These are phyloP conservation scores for Haplosporangium gracile DNA, from an alignment of 192 early-diverging fungal species.

Conservation along the genomic window DNA sequence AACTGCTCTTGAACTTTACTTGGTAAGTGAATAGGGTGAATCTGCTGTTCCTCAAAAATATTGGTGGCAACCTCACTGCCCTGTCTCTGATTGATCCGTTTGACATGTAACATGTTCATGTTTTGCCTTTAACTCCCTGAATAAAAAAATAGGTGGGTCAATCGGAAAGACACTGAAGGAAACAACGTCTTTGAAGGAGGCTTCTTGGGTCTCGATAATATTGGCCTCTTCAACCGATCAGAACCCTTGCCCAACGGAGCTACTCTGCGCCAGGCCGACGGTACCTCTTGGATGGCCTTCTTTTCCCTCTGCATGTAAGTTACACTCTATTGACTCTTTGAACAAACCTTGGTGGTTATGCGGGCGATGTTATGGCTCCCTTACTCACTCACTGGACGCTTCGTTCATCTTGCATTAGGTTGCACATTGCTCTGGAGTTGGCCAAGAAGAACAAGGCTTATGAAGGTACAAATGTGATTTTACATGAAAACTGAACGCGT, in stretches of 20 bases:
- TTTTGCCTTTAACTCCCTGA: background rate
- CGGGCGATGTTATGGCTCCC: background rate
- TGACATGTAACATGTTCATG: background rate
- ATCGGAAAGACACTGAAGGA: slow-evolving; percentile 65
- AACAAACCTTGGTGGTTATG: background rate
- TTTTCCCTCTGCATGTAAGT: slow-evolving; percentile 52
- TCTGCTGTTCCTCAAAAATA: background rate
- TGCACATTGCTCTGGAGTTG: slow-evolving; percentile 48
- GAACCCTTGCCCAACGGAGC: slow-evolving; percentile 62
- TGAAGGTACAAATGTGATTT: slow-evolving; percentile 16
- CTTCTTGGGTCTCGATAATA: slow-evolving; percentile 69
- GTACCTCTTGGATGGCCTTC: slow-evolving; percentile 69
- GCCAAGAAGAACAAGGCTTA: slow-evolving; percentile 41
- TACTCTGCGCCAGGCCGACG: slow-evolving; percentile 63
- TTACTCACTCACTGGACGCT: background rate
- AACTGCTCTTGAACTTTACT: slow-evolving; percentile 49
- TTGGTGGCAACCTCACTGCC: too few relatives aligned
- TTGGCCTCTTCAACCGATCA: slow-evolving; percentile 68
- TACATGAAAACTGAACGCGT: background rate
- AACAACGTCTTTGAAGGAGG: slow-evolving; percentile 69
- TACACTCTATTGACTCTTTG: background rate
- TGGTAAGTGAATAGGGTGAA: slow-evolving; percentile 16
- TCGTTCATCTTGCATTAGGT: slow-evolving; percentile 9
- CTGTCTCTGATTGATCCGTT: background rate
- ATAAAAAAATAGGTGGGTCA: slow-evolving; percentile 59